Percentiles rank a stretch among this genome's conserved stretches.
These are phyloP conservation scores for Suhomyces canberraensis DNA, from an alignment of 805 yeast species.

Conservation along the genomic window DNA sequence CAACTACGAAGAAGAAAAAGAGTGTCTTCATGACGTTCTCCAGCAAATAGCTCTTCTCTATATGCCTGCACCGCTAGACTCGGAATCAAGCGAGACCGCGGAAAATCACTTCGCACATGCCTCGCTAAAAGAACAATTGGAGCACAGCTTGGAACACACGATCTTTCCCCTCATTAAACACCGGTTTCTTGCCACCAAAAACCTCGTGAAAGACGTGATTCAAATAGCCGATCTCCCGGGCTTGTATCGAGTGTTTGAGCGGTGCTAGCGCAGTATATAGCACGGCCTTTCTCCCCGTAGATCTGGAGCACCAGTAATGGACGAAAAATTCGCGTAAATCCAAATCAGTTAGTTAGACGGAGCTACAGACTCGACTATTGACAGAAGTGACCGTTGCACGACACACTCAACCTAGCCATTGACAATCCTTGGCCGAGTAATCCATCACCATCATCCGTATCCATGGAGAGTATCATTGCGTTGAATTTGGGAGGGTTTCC, in stretches of 20 bases:
- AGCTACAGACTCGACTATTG: no score
- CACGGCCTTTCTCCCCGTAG: no score
- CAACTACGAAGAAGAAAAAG: slow-evolving; percentile 64
- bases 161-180: slow-evolving; percentile 66
- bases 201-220: slow-evolving; percentile 52
- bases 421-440: no score
- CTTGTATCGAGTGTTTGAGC: slow-evolving; percentile 84
- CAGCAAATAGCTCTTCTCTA: slow-evolving; percentile 70
- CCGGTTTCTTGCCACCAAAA: slow-evolving; percentile 61
- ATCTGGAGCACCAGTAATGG: no score
- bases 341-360: no score
- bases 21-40: slow-evolving; percentile 64
- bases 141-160: slow-evolving; percentile 47
- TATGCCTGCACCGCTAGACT: slow-evolving; percentile 52
- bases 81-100: slow-evolving; percentile 5
- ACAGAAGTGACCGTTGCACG: no score
- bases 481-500: slow-evolving; percentile 36
- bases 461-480: slow-evolving; percentile 1
- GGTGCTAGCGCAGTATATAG: slow-evolving; percentile 55
- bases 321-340: no score
- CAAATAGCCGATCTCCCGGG: slow-evolving; percentile 93
- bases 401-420: no score
- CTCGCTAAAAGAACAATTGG: slow-evolving; percentile 17
- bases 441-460: no score
- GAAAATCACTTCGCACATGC: background rate